Evolutionary conservation across 345 rosid genomes (phyloP).

Genomic region (Linum trigynum): DNA sequence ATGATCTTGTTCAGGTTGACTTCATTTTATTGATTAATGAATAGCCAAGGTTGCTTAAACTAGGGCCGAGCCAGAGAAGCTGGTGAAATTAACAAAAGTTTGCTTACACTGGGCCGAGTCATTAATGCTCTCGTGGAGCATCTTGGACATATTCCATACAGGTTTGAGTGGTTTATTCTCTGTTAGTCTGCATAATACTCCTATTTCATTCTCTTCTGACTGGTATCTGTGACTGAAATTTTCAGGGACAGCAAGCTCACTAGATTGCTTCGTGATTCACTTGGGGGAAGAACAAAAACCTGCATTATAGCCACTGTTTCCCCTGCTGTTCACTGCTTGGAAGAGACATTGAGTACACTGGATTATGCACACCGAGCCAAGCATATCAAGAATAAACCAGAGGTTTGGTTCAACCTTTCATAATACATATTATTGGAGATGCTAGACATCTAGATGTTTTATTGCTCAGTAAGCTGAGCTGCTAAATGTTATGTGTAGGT

Average conservation of each 20-base stretch:
- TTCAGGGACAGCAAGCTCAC: conserved; percentile 98
- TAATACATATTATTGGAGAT: neutral
- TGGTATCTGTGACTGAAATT: conserved; percentile 11
- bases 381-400: conserved; percentile 92
- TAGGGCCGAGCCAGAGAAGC: conserved; percentile 99
- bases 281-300: conserved; percentile 98
- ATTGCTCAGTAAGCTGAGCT: neutral
- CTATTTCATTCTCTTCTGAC: neutral
- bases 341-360: conserved; percentile 91
- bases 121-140: conserved; percentile 99
- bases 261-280: conserved; percentile 92
- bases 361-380: conserved; percentile 99
- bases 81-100: conserved; percentile 98
- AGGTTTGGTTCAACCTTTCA: conserved; percentile 39
- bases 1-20: neutral
- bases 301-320: conserved; percentile 99
- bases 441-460: neutral
- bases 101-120: conserved; percentile 91
- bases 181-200: conserved; percentile 4
- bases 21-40: neutral
- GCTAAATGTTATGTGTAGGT: conserved; percentile 33
- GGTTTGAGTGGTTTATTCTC: conserved; percentile 26
- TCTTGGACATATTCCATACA: conserved; percentile 95
- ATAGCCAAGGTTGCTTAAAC: neutral
- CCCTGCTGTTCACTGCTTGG: conserved; percentile 96